phyloP scores from a whole-genome alignment of 345 rosid genomes.

The Brassica carinata region DNA sequence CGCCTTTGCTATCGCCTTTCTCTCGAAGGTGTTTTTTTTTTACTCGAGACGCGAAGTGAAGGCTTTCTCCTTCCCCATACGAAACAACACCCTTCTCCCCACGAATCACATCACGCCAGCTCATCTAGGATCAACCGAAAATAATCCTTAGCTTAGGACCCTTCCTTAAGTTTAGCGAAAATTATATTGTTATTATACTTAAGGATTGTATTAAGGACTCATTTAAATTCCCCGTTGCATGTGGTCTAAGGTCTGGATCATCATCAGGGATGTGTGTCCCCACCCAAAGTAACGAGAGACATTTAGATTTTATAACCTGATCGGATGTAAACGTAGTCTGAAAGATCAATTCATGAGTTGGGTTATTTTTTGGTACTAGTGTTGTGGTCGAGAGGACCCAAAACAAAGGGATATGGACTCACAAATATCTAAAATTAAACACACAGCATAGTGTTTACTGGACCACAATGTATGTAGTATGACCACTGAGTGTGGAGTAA shows the following conservation, averaged over 20 bases:
- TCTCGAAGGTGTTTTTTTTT: too few relatives aligned
- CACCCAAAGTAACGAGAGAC: conserved; percentile 15
- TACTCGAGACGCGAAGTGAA: too few relatives aligned
- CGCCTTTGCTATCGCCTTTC: too few relatives aligned
- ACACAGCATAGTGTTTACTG: conserved; percentile 1
- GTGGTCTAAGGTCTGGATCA: conserved; percentile 7
- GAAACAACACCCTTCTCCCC: too few relatives aligned
- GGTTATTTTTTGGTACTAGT: conserved; percentile 33
- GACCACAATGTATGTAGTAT: conserved; percentile 32
- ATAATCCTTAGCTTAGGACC: too few relatives aligned
- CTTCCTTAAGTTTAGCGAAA: too few relatives aligned
- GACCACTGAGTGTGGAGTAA: conserved; percentile 14
- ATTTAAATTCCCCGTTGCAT: too few relatives aligned
- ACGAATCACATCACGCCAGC: too few relatives aligned
- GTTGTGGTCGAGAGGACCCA: conserved; percentile 32
- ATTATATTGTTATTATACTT: too few relatives aligned
- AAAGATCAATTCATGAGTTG: conserved; percentile 31
- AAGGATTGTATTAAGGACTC: too few relatives aligned
- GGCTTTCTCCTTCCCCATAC: too few relatives aligned
- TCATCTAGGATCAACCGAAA: too few relatives aligned
- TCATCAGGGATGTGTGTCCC: conserved; percentile 23
- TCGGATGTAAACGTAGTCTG: conserved; percentile 23
- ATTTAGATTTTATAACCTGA: conserved; percentile 35
- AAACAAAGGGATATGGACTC: conserved; percentile 8
- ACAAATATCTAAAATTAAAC: conserved; percentile 23